phyloP scores from a whole-genome alignment of 768 basidiomycete genomes.

The Sistotremastrum niveocremeum region DNA sequence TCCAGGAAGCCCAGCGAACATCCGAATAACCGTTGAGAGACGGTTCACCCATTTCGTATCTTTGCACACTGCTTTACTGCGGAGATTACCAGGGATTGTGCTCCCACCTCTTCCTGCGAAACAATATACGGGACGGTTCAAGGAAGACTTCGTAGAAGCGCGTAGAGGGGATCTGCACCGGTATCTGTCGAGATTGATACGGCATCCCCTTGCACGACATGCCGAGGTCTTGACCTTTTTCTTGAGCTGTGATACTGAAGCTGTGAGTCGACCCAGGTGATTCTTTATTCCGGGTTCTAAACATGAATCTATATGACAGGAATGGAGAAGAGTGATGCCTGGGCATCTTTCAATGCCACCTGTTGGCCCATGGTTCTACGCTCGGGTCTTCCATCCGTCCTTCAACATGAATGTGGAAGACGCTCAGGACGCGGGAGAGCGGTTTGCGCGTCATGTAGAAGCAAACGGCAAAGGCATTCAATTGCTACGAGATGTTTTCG shows the following conservation, averaged over 20 bases:
- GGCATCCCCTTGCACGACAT: conserved; percentile 67
- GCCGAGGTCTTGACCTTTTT: conserved; percentile 74
- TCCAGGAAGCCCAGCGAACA: conserved; percentile 23
- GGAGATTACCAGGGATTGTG: conserved; percentile 60
- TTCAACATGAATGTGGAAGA: conserved; percentile 75
- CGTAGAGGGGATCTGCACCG: conserved; percentile 69
- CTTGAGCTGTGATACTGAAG: conserved; percentile 60
- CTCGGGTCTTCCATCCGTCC: conserved; percentile 69
- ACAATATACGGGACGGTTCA: conserved; percentile 72
- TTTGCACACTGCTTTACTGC: conserved; percentile 55
- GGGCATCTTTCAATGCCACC: conserved; percentile 46
- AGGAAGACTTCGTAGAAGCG: conserved; percentile 70
- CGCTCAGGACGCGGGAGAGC: conserved; percentile 38
- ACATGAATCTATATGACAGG: conserved; percentile 27
- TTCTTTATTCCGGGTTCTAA: neutral
- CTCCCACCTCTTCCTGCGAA: conserved; percentile 79
- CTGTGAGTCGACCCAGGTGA: conserved; percentile 30
- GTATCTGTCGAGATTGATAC: conserved; percentile 54
- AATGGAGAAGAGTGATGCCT: conserved; percentile 55
- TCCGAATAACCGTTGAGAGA: conserved; percentile 57
- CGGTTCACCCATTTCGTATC: conserved; percentile 79
- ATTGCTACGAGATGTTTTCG: conserved; percentile 47
- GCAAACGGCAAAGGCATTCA: conserved; percentile 61
- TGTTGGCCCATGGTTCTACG: conserved; percentile 66
- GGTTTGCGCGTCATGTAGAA: conserved; percentile 52